Conservation (phyloP, 2,329 filamentous ascomycete species). For the Ophiostoma quercus region DNA sequence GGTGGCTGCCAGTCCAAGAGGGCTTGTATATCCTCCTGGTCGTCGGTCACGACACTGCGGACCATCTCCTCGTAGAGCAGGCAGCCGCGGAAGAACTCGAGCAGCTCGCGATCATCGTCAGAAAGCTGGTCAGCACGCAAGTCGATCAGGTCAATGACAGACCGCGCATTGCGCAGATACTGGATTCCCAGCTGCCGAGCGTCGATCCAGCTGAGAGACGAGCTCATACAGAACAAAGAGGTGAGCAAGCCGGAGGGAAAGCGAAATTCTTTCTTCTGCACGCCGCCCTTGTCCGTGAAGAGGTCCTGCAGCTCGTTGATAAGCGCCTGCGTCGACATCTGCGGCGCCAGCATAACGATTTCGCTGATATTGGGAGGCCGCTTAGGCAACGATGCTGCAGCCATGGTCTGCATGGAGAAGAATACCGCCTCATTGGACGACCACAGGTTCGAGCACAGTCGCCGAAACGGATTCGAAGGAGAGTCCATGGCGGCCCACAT, state of each 20-base stretch:
- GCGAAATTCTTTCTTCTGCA: not conserved
- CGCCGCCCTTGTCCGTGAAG: constrained; percentile 22
- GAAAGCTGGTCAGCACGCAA: constrained; percentile 20
- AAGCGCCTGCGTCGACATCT: constrained; percentile 34
- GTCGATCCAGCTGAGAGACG: constrained; percentile 40
- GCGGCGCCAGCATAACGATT: constrained; percentile 35
- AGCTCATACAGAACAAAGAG: constrained; percentile 39
- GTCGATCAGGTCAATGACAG: constrained; percentile 27
- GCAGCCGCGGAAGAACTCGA: constrained; percentile 39
- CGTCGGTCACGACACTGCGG: constrained; percentile 37
- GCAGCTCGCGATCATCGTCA: constrained; percentile 30
- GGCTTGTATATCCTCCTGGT: constrained; percentile 29
- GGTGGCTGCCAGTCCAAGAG: constrained; percentile 22
- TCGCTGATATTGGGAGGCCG: constrained; percentile 37
- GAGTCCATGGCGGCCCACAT: constrained; percentile 42
- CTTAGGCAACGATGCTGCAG: constrained; percentile 36
- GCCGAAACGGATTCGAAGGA: constrained; percentile 37
- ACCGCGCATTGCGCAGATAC: constrained; percentile 29
- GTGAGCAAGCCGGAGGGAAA: constrained; percentile 37
- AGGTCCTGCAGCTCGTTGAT: constrained; percentile 35
- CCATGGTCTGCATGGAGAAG: constrained; percentile 40
- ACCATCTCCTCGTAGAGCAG: constrained; percentile 40
- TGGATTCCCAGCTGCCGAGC: constrained; percentile 30
- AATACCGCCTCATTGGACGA: constrained; percentile 37
- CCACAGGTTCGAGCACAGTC: constrained; percentile 37